Conservation (phyloP, 2,329 filamentous ascomycete genomes). For the Metarhizium sp. region DNA sequence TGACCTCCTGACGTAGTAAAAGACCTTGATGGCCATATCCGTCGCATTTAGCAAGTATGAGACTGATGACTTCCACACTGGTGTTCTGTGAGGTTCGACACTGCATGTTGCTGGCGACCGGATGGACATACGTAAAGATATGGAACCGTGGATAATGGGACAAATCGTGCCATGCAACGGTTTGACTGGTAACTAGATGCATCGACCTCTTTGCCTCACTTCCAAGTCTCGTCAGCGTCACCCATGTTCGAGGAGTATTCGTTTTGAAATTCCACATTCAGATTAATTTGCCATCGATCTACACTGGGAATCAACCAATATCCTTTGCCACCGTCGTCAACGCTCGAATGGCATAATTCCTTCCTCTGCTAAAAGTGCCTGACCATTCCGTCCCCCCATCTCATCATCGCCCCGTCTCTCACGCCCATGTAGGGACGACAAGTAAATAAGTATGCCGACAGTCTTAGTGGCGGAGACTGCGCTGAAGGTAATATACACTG, state of each 20-base stretch:
- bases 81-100: no score
- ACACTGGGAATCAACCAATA: conserved; percentile 4
- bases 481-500: conserved; percentile 21
- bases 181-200: neutral
- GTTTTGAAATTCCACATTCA: conserved; percentile 11
- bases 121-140: no score
- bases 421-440: neutral
- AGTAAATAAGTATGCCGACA: conserved; percentile 6
- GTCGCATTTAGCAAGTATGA: no score
- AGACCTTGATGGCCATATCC: no score
- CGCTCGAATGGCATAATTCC: neutral
- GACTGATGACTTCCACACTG: no score
- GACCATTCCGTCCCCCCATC: neutral
- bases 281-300: conserved; percentile 13
- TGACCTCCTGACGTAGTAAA: no score
- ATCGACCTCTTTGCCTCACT: neutral
- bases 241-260: neutral
- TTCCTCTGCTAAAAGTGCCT: neutral
- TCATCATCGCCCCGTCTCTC: neutral
- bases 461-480: conserved; percentile 19
- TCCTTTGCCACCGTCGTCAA: neutral
- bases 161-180: neutral
- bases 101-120: no score
- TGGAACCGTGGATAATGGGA: no score
- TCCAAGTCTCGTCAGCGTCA: neutral